A percentile compares a stretch with the other conserved stretches of the same genome.
These are phyloP conservation scores for Geoglossum glabrum DNA, from an alignment of 495 filamentous ascomycete species.

Conservation along the genomic window DNA sequence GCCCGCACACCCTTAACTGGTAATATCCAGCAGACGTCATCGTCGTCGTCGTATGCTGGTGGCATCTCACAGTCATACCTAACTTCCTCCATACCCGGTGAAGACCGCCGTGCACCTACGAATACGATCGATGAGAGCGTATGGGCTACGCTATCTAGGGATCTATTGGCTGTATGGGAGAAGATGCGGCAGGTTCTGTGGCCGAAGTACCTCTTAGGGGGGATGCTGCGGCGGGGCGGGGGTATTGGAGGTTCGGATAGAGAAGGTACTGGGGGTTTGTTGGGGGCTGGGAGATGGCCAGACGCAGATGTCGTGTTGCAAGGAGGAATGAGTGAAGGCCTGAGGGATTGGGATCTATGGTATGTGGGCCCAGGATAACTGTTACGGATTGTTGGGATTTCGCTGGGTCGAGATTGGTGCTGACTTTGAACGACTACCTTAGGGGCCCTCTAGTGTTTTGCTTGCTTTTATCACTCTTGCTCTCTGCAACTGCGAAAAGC, in stretches of 20 bases:
- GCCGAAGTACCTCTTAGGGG: constrained; percentile 79
- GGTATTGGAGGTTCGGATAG: constrained; percentile 45
- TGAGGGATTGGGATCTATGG: constrained; percentile 97
- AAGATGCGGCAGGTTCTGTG: constrained; percentile 98
- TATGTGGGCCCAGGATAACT: constrained; percentile 14
- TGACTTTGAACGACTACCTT: constrained; percentile 5
- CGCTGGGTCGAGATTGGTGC: not conserved
- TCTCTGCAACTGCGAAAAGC: constrained; percentile 53
- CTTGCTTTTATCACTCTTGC: constrained; percentile 61
- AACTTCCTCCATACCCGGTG: constrained; percentile 73
- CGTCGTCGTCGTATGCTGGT: constrained; percentile 22
- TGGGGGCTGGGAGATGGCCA: constrained; percentile 46
- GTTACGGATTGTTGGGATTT: not conserved
- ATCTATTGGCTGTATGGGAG: constrained; percentile 82
- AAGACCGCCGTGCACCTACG: constrained; percentile 77
- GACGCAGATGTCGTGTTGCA: constrained; percentile 51
- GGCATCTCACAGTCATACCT: constrained; percentile 42
- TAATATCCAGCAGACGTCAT: constrained; percentile 40
- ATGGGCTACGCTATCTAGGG: constrained; percentile 82
- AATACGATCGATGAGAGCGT: constrained; percentile 96
- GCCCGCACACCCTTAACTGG: constrained; percentile 61
- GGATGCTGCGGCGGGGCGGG: constrained; percentile 39
- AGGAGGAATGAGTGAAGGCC: constrained; percentile 65
- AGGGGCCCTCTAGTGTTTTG: constrained; percentile 87
- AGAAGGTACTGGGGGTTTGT: constrained; percentile 41